Conservation (phyloP, 768 basidiomycete genomes). For the Suillus spraguei region DNA sequence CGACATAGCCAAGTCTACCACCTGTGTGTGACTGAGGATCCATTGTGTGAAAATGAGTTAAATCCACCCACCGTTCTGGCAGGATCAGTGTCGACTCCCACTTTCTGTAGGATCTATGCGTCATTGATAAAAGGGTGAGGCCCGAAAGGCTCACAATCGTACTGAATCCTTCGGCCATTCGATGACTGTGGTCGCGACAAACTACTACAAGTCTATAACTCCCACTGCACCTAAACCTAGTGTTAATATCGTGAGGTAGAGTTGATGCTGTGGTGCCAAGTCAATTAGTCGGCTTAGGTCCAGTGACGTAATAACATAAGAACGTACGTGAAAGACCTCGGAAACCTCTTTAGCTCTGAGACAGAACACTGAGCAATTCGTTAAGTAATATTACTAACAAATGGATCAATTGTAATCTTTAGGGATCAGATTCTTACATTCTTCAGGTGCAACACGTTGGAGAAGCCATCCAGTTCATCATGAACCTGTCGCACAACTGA, state of each 20-base stretch:
- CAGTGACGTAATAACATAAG: too few species aligned
- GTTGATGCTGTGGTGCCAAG: too few species aligned
- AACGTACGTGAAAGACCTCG: too few species aligned
- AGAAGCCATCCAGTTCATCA: too few species aligned
- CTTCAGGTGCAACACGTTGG: too few species aligned
- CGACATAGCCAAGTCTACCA: constrained; percentile 53
- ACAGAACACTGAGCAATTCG: too few species aligned
- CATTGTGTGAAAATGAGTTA: background rate
- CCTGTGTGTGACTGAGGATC: constrained; percentile 29
- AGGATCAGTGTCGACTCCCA: constrained; percentile 46
- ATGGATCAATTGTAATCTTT: too few species aligned
- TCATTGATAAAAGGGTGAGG: constrained; percentile 52
- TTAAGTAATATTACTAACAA: too few species aligned
- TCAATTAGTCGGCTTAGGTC: too few species aligned
- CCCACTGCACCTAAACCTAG: background rate
- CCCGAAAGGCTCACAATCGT: constrained; percentile 39
- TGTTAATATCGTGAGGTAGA: background rate
- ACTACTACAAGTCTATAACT: background rate
- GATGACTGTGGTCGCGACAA: background rate
- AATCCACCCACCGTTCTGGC: constrained; percentile 46
- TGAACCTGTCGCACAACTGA: too few species aligned
- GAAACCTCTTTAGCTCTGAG: too few species aligned
- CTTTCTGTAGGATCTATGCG: constrained; percentile 37
- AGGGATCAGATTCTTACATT: too few species aligned
- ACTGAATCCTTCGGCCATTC: constrained; percentile 3